Conservation (phyloP, 805 yeast species). For the Cyberlindnera samutprakarnensis region DNA sequence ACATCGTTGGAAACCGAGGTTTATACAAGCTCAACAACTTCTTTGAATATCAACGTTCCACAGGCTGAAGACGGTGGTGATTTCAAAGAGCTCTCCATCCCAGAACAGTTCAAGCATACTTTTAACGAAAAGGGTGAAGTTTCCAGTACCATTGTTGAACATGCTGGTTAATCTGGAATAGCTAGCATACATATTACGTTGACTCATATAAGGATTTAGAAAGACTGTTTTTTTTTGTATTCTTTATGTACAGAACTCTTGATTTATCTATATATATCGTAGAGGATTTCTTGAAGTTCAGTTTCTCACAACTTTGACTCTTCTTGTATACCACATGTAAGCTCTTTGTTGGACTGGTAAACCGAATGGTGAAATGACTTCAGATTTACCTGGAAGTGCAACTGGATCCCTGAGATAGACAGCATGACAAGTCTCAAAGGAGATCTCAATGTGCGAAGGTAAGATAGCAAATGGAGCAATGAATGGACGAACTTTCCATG, state of each 20-base stretch:
- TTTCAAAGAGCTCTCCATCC: slow-evolving; percentile 72
- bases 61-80: slow-evolving; percentile 63
- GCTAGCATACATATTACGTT: neutral
- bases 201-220: neutral
- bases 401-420: slow-evolving; percentile 96
- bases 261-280: neutral
- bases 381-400: slow-evolving; percentile 94
- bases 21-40: slow-evolving; percentile 77
- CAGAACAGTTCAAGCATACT: slow-evolving; percentile 85
- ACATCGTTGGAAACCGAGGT: slow-evolving; percentile 69
- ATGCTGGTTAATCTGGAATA: slow-evolving; percentile 50
- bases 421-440: slow-evolving; percentile 90
- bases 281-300: neutral
- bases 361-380: slow-evolving; percentile 86
- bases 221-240: neutral
- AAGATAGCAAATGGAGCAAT: slow-evolving; percentile 86
- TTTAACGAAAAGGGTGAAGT: slow-evolving; percentile 52
- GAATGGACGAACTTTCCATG: slow-evolving; percentile 94
- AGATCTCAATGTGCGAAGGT: slow-evolving; percentile 87
- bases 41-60: slow-evolving; percentile 81
- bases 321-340: slow-evolving; percentile 85
- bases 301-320: slow-evolving; percentile 34
- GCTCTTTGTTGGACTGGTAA: slow-evolving; percentile 84
- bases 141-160: slow-evolving; percentile 69
- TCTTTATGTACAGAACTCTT: neutral